Evolutionary conservation across 2,329 filamentous ascomycete genomes (phyloP).

Genomic region (Diaporthe sp.): DNA sequence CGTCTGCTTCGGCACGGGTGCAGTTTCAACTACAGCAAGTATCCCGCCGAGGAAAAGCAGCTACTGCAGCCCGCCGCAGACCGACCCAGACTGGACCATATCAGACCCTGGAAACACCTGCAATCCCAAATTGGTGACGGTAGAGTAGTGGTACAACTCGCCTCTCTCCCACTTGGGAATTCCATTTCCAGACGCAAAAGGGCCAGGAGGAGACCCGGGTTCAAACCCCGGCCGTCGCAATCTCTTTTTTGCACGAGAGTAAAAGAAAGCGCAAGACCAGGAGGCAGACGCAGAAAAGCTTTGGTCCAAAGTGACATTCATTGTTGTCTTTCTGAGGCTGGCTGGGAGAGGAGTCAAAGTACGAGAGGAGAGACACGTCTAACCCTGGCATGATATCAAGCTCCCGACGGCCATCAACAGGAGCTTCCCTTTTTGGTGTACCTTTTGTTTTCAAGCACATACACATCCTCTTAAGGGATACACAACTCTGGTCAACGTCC

Average conservation of each 20-base stretch:
- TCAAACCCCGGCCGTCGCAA: conserved; percentile 40
- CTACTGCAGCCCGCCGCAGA: background rate
- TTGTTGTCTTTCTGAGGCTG: conserved; percentile 8
- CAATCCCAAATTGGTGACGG: conserved; percentile 11
- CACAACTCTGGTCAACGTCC: no score
- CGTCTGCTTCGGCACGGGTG: no score
- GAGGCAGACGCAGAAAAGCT: background rate
- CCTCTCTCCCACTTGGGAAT: conserved; percentile 32
- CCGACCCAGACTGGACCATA: background rate
- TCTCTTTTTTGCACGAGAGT: conserved; percentile 17
- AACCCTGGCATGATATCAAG: background rate
- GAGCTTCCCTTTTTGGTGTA: background rate
- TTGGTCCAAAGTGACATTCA: conserved; percentile 12
- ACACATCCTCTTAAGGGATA: background rate
- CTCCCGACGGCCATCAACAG: background rate
- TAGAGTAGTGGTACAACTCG: conserved; percentile 36
- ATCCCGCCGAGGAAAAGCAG: background rate
- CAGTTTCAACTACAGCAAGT: conserved; percentile 7
- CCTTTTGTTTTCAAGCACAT: background rate
- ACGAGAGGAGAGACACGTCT: background rate
- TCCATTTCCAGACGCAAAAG: background rate
- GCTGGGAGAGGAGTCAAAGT: background rate
- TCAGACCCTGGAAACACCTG: background rate
- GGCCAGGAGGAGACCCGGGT: conserved; percentile 37
- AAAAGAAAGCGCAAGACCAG: background rate